Evolutionary conservation across 1,284 basidiomycete species (phyloP).

Genomic region (Sphagnurus paluster): DNA sequence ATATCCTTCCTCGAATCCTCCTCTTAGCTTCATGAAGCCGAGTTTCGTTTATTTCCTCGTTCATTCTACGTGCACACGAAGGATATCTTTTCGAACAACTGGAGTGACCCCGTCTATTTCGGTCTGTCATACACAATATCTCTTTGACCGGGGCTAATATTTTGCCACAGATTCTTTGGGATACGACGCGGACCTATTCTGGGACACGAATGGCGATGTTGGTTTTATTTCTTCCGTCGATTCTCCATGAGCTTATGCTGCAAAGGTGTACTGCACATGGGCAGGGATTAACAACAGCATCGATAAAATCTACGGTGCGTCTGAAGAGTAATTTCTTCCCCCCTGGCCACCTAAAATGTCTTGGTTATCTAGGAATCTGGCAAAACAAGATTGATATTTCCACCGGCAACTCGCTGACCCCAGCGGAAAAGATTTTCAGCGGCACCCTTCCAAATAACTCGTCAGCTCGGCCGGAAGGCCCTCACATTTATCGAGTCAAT

Average conservation of each 20-base stretch:
- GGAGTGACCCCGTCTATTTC: slow-evolving; percentile 46
- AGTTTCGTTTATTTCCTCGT: slow-evolving; percentile 37
- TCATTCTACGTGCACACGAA: slow-evolving; percentile 41
- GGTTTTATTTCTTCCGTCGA: slow-evolving; percentile 1
- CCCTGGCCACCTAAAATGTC: neutral
- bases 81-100: slow-evolving; percentile 40
- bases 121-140: slow-evolving; percentile 19
- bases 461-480: slow-evolving; percentile 39
- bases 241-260: neutral
- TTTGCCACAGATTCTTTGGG: slow-evolving; percentile 33
- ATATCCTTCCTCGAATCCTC: neutral
- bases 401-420: slow-evolving; percentile 39
- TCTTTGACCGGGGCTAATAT: neutral
- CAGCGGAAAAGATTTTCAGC: slow-evolving; percentile 34
- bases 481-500: slow-evolving; percentile 41
- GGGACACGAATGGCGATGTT: slow-evolving; percentile 38
- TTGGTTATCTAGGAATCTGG: slow-evolving; percentile 32
- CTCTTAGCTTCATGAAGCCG: slow-evolving; percentile 24
- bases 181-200: slow-evolving; percentile 43
- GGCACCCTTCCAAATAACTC: slow-evolving; percentile 36
- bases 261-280: slow-evolving; percentile 37
- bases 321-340: slow-evolving; percentile 6
- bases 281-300: slow-evolving; percentile 37
- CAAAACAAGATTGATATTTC: slow-evolving; percentile 41
- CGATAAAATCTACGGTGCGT: slow-evolving; percentile 39